Evolutionary conservation across 78 protist genomes (phyloP).

Genomic region (Dictyostelium firmibasis): DNA sequence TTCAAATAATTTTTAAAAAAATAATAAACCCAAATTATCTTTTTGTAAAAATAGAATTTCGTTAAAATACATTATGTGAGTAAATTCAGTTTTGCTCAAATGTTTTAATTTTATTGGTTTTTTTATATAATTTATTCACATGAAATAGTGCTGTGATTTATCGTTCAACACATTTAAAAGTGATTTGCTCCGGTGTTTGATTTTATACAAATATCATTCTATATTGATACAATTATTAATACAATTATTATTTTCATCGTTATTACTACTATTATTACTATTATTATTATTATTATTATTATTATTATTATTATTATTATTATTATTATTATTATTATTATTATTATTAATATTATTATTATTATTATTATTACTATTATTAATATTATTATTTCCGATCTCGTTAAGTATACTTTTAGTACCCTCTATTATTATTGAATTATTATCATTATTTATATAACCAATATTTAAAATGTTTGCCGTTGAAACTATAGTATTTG

Average conservation of each 20-base stretch:
- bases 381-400: background rate
- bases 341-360: background rate
- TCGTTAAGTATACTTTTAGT: background rate
- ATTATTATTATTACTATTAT: background rate
- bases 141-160: background rate
- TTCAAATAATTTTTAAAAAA: too few relatives aligned
- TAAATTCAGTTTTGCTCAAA: background rate
- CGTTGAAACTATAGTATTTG: background rate
- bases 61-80: background rate
- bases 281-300: background rate
- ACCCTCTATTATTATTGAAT: background rate
- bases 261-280: background rate
- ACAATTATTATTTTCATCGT: background rate
- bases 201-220: conserved; percentile 9
- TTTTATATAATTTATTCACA: background rate
- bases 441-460: background rate
- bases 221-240: conserved; percentile 16
- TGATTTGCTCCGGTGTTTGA: conserved; percentile 10
- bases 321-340: background rate
- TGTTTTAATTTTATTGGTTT: background rate
- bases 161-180: conserved; percentile 9
- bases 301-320: background rate
- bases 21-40: too few relatives aligned
- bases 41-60: too few relatives aligned
- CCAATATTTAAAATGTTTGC: background rate